These are phyloP conservation scores for Aegle marmelos DNA, from an alignment of 345 rosid genomes.

Conservation along the genomic window DNA sequence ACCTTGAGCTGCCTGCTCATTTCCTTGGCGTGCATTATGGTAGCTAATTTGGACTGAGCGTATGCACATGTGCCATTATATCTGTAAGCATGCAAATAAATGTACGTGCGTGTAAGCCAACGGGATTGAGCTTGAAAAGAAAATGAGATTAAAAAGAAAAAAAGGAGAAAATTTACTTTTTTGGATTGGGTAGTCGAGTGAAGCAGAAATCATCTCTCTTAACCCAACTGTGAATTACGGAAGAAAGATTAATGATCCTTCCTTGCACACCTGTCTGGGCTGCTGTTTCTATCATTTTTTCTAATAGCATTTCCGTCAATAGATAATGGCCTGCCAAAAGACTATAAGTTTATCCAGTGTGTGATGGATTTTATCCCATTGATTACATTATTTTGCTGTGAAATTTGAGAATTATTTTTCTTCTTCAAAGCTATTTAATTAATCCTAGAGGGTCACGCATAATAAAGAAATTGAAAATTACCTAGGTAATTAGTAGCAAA, in stretches of 20 bases:
- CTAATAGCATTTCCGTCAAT: conserved; percentile 71
- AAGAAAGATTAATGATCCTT: conserved; percentile 85
- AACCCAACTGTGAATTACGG: conserved; percentile 89
- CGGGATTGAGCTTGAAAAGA: background rate
- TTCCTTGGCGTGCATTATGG: conserved; percentile 81
- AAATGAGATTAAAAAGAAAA: too few species aligned
- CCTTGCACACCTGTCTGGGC: conserved; percentile 64
- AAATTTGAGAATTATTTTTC: too few species aligned
- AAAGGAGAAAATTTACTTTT: conserved; percentile 33
- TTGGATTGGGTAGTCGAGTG: conserved; percentile 61
- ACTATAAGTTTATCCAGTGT: background rate
- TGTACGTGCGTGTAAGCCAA: background rate
- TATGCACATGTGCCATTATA: conserved; percentile 88
- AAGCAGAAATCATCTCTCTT: conserved; percentile 64
- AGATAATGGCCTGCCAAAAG: conserved; percentile 73
- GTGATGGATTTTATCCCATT: too few species aligned
- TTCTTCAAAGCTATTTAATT: too few species aligned
- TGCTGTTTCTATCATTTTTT: conserved; percentile 87
- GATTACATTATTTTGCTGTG: too few species aligned
- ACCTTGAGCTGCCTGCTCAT: conserved; percentile 75
- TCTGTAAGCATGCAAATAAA: conserved; percentile 28
- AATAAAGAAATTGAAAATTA: conserved; percentile 18
- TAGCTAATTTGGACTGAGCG: conserved; percentile 85
- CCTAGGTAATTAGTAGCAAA: conserved; percentile 91
- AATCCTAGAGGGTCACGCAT: background rate